A percentile compares a stretch with the other conserved stretches of the same genome.
Evolutionary conservation across 306 rosid species (phyloP).

Genomic region (Castanea crenata): DNA sequence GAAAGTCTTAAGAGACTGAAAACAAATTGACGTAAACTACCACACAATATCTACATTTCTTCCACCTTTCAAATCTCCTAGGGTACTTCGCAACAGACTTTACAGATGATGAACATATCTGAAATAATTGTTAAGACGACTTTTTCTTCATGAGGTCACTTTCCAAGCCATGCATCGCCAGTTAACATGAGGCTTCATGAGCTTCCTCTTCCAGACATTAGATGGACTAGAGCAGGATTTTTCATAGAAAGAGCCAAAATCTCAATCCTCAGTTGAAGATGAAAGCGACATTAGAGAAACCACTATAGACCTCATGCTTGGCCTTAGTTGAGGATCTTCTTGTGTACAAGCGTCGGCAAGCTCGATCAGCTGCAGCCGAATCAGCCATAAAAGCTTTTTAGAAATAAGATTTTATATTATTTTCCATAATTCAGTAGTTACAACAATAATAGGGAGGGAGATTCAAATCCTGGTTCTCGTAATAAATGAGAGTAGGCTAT

Average conservation of each 20-base stretch:
- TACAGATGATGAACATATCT: background rate
- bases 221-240: constrained; percentile 43
- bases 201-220: constrained; percentile 55
- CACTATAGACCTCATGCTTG: constrained; percentile 80
- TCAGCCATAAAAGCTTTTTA: background rate
- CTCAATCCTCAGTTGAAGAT: constrained; percentile 61
- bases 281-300: constrained; percentile 68
- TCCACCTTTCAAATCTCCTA: background rate
- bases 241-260: constrained; percentile 59
- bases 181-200: background rate
- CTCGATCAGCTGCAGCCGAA: constrained; percentile 49
- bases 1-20: background rate
- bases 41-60: too few relatives aligned
- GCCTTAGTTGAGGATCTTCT: constrained; percentile 71
- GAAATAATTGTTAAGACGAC: background rate
- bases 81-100: background rate
- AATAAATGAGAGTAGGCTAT: too few relatives aligned
- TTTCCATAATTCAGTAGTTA: too few relatives aligned
- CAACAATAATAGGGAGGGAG: too few relatives aligned
- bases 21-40: background rate
- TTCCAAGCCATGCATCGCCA: background rate
- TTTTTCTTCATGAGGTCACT: constrained; percentile 5
- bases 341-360: constrained; percentile 73
- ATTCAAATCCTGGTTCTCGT: too few relatives aligned
- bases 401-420: background rate